Conservation (phyloP, 495 filamentous ascomycete species). For the Penicilliopsis zonata region DNA sequence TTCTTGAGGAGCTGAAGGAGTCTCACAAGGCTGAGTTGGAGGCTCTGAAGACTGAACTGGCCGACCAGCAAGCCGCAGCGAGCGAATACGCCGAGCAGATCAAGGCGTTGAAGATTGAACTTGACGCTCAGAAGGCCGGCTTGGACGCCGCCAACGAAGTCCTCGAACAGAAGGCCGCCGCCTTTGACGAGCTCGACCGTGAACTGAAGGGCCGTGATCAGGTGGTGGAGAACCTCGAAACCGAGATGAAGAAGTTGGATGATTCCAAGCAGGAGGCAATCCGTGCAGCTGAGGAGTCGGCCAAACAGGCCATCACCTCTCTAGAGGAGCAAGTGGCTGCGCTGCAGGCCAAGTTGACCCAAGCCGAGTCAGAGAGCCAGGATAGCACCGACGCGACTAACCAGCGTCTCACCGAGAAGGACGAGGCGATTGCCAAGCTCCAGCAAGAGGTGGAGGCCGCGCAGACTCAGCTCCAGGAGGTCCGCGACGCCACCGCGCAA, state of each 20-base stretch:
- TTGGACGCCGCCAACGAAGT: slow-evolving; percentile 16
- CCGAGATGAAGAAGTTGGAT: slow-evolving; percentile 27
- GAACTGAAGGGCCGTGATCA: slow-evolving; percentile 31
- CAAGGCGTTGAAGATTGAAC: slow-evolving; percentile 22
- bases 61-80: slow-evolving; percentile 23
- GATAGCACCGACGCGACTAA: slow-evolving; percentile 15
- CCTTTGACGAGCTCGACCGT: slow-evolving; percentile 22
- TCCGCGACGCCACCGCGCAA: slow-evolving; percentile 16
- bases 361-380: slow-evolving; percentile 20
- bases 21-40: slow-evolving; percentile 28
- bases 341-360: slow-evolving; percentile 26
- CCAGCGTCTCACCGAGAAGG: slow-evolving; percentile 22
- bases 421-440: slow-evolving; percentile 25
- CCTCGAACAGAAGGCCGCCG: slow-evolving; percentile 22
- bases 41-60: slow-evolving; percentile 23
- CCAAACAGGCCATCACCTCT: slow-evolving; percentile 15
- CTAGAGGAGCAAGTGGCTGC: slow-evolving; percentile 27
- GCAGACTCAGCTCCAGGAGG: slow-evolving; percentile 23
- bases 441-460: slow-evolving; percentile 22
- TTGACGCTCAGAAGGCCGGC: slow-evolving; percentile 20
- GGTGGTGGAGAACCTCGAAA: slow-evolving; percentile 31
- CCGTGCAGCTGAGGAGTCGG: slow-evolving; percentile 27
- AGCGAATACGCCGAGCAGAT: slow-evolving; percentile 27
- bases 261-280: slow-evolving; percentile 30
- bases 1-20: slow-evolving; percentile 28